Percentiles rank a stretch among this genome's conserved stretches.
Conservation (phyloP, 163 green algal genomes). For the Coccomyxa subellipsoidea region DNA sequence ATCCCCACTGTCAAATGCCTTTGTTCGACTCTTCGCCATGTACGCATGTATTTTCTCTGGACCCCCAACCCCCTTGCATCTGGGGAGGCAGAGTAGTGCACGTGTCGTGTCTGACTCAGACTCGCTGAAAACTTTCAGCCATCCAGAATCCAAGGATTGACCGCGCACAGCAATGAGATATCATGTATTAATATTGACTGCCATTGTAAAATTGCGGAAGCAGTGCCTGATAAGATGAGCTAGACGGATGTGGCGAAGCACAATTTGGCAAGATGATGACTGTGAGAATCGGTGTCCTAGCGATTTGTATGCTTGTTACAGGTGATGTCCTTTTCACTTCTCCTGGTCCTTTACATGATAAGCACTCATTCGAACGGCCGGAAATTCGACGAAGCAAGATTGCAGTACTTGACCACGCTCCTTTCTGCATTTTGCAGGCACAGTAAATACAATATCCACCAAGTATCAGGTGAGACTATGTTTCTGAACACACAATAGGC, state of each 20-base stretch:
- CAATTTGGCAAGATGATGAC: not conserved
- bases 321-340: not conserved
- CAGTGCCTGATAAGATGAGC: not conserved
- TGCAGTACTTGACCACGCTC: not conserved
- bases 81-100: too few species aligned
- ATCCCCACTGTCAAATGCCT: too few species aligned
- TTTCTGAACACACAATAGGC: not conserved
- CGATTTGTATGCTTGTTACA: slow-evolving; percentile 16
- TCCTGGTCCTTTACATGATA: not conserved
- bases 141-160: too few species aligned
- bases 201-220: not conserved
- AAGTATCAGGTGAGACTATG: slow-evolving; percentile 60
- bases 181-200: too few species aligned
- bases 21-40: too few species aligned
- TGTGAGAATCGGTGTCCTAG: not conserved
- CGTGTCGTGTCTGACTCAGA: too few species aligned
- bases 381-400: too few species aligned
- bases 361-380: not conserved
- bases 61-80: too few species aligned
- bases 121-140: too few species aligned
- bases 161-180: too few species aligned
- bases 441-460: slow-evolving; percentile 78
- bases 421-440: slow-evolving; percentile 34
- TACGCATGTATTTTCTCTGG: too few species aligned
- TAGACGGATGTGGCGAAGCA: not conserved